Percentiles rank a stretch among this genome's conserved stretches.
Conservation (phyloP, 2,329 filamentous ascomycete species). For the Botrytis galanthina region DNA sequence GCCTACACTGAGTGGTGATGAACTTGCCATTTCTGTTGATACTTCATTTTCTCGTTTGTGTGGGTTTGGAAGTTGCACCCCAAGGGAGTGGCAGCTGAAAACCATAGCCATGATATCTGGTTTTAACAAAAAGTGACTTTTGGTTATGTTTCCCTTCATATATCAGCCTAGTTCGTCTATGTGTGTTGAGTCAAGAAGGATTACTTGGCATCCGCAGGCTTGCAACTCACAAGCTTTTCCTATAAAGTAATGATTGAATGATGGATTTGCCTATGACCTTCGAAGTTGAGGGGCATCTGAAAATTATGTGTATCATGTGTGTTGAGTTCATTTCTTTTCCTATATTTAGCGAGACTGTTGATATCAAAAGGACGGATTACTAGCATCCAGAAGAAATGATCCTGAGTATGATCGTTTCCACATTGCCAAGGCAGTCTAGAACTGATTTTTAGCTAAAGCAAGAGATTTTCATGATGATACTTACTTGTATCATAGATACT, state of each 20-base stretch:
- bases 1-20: neutral
- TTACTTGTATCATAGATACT: neutral
- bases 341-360: fast-evolving
- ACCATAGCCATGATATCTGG: too few species aligned
- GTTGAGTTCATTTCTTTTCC: neutral
- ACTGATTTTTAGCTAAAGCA: neutral
- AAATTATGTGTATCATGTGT: neutral
- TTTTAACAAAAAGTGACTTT: too few species aligned
- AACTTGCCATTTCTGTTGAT: neutral
- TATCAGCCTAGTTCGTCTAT: too few species aligned
- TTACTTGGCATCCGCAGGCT: neutral
- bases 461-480: neutral
- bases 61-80: neutral
- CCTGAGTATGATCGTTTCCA: too few species aligned
- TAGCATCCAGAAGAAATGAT: neutral
- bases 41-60: neutral
- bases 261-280: neutral
- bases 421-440: fast-evolving
- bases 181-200: too few species aligned
- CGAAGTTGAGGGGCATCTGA: neutral
- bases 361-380: neutral
- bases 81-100: too few species aligned
- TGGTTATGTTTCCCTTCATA: too few species aligned
- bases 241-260: neutral
- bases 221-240: neutral